Evolutionary conservation across 495 filamentous ascomycete species (phyloP).

Genomic region (Penicillium cosmopolitanum): DNA sequence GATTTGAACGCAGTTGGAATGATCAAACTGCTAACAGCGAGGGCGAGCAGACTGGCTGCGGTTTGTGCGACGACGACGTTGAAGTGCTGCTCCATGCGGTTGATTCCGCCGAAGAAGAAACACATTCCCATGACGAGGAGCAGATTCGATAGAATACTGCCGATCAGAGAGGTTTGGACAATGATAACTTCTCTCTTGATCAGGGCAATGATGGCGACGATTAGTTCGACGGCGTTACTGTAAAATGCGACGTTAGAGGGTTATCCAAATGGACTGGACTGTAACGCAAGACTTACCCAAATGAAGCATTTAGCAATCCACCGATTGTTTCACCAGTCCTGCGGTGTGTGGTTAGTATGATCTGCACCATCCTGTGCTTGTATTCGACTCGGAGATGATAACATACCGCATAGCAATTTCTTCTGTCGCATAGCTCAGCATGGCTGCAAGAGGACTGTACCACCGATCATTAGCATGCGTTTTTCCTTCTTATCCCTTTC

Average conservation of each 20-base stretch:
- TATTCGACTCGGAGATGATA: too few relatives aligned
- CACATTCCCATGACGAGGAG: slow-evolving; percentile 92
- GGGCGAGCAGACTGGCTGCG: slow-evolving; percentile 76
- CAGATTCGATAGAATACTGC: slow-evolving; percentile 88
- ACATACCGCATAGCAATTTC: slow-evolving; percentile 54
- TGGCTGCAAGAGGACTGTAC: slow-evolving; percentile 54
- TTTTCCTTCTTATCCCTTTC: too few relatives aligned
- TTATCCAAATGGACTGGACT: not conserved
- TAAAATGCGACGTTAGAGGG: slow-evolving; percentile 13
- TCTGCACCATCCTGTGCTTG: not conserved
- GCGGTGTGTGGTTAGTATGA: slow-evolving; percentile 6
- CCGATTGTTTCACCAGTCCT: slow-evolving; percentile 78
- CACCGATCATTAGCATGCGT: not conserved
- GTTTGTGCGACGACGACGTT: slow-evolving; percentile 95
- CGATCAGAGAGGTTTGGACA: slow-evolving; percentile 90
- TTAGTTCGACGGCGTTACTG: slow-evolving; percentile 85
- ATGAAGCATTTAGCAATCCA: slow-evolving; percentile 84
- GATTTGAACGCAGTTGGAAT: slow-evolving; percentile 85
- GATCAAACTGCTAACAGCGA: slow-evolving; percentile 80
- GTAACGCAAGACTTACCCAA: slow-evolving; percentile 62
- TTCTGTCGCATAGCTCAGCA: slow-evolving; percentile 60
- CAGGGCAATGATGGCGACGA: slow-evolving; percentile 85
- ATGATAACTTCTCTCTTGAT: slow-evolving; percentile 74
- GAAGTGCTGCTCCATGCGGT: slow-evolving; percentile 82
- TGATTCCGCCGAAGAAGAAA: slow-evolving; percentile 87